phyloP scores from a whole-genome alignment of 116 monocot species.

The Dioscorea cayenensis region DNA sequence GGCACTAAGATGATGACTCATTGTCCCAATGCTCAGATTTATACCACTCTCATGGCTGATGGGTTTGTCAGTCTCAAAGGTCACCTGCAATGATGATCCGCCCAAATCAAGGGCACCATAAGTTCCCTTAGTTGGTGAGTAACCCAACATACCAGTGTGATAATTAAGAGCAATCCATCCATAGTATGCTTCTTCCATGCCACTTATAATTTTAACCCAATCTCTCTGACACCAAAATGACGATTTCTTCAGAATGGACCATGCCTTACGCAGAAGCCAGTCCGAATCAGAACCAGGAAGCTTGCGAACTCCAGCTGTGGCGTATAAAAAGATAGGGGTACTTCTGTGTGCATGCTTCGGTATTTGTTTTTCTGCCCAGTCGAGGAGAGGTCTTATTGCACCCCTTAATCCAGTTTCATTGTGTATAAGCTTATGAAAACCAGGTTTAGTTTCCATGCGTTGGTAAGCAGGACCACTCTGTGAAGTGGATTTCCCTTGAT shows the following conservation, averaged over 20 bases:
- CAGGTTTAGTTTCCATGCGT: constrained; percentile 95
- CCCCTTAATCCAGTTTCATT: constrained; percentile 69
- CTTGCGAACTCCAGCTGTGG: constrained; percentile 92
- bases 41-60: constrained; percentile 54
- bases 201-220: constrained; percentile 76
- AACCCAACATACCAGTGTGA: constrained; percentile 60
- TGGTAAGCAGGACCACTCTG: constrained; percentile 85
- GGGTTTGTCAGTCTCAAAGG: constrained; percentile 71
- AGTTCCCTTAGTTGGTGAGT: constrained; percentile 41
- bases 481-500: constrained; percentile 17
- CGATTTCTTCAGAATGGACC: constrained; percentile 75
- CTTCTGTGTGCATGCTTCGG: constrained; percentile 60
- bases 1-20: constrained; percentile 80
- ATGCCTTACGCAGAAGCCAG: constrained; percentile 83
- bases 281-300: constrained; percentile 70
- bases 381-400: constrained; percentile 72
- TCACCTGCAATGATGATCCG: constrained; percentile 96
- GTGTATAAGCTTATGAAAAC: constrained; percentile 77
- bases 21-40: constrained; percentile 61
- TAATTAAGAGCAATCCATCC: constrained; percentile 98
- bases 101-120: constrained; percentile 92
- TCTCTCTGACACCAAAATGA: constrained; percentile 69
- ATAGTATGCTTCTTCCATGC: constrained; percentile 98
- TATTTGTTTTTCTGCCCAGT: constrained; percentile 87
- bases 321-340: constrained; percentile 76